phyloP scores from a whole-genome alignment of 371 early-diverging fungal species.

The Apophysomyces ossiformis region DNA sequence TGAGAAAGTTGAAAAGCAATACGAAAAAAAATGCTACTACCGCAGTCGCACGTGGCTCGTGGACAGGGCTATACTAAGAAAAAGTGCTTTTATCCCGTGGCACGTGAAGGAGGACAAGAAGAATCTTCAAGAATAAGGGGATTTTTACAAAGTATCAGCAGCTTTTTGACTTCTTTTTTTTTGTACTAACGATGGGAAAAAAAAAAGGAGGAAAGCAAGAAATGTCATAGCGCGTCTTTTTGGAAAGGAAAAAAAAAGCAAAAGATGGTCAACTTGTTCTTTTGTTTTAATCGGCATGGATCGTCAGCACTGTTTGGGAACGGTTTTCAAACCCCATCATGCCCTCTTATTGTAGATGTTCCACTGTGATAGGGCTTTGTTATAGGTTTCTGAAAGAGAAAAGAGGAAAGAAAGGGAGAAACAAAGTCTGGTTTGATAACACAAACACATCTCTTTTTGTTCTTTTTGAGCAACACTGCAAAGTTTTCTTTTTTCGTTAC shows the following conservation, averaged over 20 bases:
- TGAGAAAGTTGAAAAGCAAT: no score
- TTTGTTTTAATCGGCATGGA: background rate
- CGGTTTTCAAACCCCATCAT: background rate
- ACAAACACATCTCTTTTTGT: no score
- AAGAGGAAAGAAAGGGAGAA: background rate
- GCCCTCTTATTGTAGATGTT: conserved; percentile 4
- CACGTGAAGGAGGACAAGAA: background rate
- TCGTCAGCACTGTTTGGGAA: background rate
- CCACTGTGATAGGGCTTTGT: background rate
- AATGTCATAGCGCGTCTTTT: background rate
- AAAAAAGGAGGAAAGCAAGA: background rate
- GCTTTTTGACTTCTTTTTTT: background rate
- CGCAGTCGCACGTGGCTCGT: background rate
- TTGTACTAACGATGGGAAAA: background rate
- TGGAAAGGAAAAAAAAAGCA: conserved; percentile 2
- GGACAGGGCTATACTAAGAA: background rate
- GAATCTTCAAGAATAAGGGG: background rate
- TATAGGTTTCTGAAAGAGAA: background rate
- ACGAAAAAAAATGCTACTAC: background rate
- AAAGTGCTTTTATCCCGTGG: background rate
- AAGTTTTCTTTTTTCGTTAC: background rate
- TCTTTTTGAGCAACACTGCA: background rate
- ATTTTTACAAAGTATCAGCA: background rate
- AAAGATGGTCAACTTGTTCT: background rate
- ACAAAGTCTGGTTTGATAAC: no score